Conservation (phyloP, 2,329 filamentous ascomycete genomes). For the Didymella glomerata region DNA sequence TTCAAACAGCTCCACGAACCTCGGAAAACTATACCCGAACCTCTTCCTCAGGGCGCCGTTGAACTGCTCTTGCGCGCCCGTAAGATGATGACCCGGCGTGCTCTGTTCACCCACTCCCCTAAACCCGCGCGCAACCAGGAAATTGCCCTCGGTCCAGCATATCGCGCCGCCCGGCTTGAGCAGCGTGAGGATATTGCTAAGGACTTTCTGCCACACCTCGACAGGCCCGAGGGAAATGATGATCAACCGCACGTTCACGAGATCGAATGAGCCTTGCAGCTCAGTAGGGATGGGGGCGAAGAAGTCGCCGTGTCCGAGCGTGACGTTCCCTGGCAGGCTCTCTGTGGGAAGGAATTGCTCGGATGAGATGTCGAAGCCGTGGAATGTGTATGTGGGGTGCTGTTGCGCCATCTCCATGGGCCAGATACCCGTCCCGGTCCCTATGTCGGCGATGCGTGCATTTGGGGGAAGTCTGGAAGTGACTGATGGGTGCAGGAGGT, state of each 20-base stretch:
- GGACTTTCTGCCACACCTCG: slow-evolving; percentile 33
- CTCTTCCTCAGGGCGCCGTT: slow-evolving; percentile 32
- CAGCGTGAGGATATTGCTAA: slow-evolving; percentile 35
- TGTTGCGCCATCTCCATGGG: slow-evolving; percentile 32
- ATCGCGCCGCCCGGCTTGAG: slow-evolving; percentile 44
- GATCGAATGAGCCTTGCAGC: slow-evolving; percentile 38
- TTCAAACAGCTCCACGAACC: slow-evolving; percentile 27
- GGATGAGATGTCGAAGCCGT: slow-evolving; percentile 42
- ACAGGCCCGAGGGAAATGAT: slow-evolving; percentile 38
- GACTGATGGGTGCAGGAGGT: slow-evolving; percentile 39
- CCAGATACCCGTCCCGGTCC: slow-evolving; percentile 46
- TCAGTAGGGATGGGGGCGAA: slow-evolving; percentile 39
- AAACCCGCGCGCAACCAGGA: slow-evolving; percentile 35
- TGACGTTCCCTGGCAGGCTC: slow-evolving; percentile 34
- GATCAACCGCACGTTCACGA: slow-evolving; percentile 44
- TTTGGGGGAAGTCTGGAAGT: slow-evolving; percentile 25
- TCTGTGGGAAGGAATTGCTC: slow-evolving; percentile 32
- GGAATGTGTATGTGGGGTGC: slow-evolving; percentile 34
- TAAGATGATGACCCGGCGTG: slow-evolving; percentile 32
- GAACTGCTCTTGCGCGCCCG: slow-evolving; percentile 31
- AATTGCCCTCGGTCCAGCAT: slow-evolving; percentile 44
- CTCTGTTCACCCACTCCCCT: slow-evolving; percentile 20
- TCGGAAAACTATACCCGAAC: slow-evolving; percentile 39
- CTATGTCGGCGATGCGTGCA: slow-evolving; percentile 43
- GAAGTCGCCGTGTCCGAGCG: slow-evolving; percentile 37